Conservation (phyloP, 1,284 basidiomycete species). For the Trametes polyzona region DNA sequence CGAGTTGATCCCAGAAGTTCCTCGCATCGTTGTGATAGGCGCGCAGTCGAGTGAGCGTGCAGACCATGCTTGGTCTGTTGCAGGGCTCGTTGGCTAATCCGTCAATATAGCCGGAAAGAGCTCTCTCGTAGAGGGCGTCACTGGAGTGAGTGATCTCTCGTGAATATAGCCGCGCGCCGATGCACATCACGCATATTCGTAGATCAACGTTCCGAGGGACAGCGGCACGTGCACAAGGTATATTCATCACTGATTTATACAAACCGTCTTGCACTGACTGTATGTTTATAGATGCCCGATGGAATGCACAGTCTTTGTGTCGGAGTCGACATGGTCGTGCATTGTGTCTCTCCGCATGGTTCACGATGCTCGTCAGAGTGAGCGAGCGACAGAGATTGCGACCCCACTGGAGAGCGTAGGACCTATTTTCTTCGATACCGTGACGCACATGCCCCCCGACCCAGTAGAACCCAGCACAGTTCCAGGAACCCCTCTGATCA, state of each 20-base stretch:
- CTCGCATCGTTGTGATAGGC: slow-evolving; percentile 32
- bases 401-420: too few species aligned
- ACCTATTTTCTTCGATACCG: too few species aligned
- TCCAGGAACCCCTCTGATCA: background rate
- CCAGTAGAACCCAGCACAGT: too few species aligned
- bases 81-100: too few species aligned
- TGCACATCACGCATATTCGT: background rate
- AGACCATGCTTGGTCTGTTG: too few species aligned
- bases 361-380: too few species aligned
- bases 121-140: slow-evolving; percentile 53
- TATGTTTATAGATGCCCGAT: slow-evolving; percentile 28
- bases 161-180: background rate
- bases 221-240: slow-evolving; percentile 63
- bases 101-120: slow-evolving; percentile 45
- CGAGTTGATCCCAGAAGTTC: slow-evolving; percentile 19
- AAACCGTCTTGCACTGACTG: background rate
- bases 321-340: slow-evolving; percentile 35
- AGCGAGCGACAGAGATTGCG: too few species aligned
- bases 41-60: slow-evolving; percentile 40
- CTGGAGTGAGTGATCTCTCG: slow-evolving; percentile 54
- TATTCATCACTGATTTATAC: background rate
- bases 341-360: slow-evolving; percentile 34
- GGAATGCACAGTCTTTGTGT: slow-evolving; percentile 28
- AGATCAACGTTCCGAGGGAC: slow-evolving; percentile 64
- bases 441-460: too few species aligned